Conservation (phyloP, 2,329 filamentous ascomycete genomes). For the Pseudopithomyces chartarum region DNA sequence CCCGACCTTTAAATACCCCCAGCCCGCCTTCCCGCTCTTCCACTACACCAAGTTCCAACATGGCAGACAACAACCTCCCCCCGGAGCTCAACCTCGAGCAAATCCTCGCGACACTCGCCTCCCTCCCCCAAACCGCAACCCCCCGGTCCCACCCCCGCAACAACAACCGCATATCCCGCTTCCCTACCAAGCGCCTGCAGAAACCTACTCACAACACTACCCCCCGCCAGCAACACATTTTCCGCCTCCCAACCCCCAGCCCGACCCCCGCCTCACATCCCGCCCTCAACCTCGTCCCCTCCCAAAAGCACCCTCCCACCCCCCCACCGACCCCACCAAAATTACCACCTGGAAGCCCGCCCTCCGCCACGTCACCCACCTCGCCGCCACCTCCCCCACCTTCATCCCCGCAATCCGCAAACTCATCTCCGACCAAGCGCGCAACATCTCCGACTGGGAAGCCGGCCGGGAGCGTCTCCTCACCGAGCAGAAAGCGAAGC, state of each 20-base stretch:
- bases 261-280: slow-evolving; percentile 17
- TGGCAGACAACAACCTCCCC: slow-evolving; percentile 34
- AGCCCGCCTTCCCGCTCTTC: too few relatives aligned
- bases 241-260: slow-evolving; percentile 35
- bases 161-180: slow-evolving; percentile 16
- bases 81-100: slow-evolving; percentile 38
- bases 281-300: slow-evolving; percentile 16
- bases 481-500: slow-evolving; percentile 56
- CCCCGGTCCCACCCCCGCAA: slow-evolving; percentile 10
- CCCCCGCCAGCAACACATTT: slow-evolving; percentile 11
- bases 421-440: slow-evolving; percentile 67
- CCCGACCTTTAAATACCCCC: background rate
- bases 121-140: slow-evolving; percentile 26
- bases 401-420: slow-evolving; percentile 49
- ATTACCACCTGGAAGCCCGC: slow-evolving; percentile 56
- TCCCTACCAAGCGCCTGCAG: slow-evolving; percentile 10
- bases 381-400: slow-evolving; percentile 50
- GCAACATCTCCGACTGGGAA: slow-evolving; percentile 67
- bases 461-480: slow-evolving; percentile 57
- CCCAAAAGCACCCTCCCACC: slow-evolving; percentile 23
- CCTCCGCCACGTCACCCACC: slow-evolving; percentile 53
- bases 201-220: slow-evolving; percentile 9
- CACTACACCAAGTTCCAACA: slow-evolving; percentile 12
- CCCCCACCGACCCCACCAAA: slow-evolving; percentile 51
- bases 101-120: slow-evolving; percentile 42